phyloP scores from a whole-genome alignment of 2,329 filamentous ascomycete species.

The Penicillium sp. region DNA sequence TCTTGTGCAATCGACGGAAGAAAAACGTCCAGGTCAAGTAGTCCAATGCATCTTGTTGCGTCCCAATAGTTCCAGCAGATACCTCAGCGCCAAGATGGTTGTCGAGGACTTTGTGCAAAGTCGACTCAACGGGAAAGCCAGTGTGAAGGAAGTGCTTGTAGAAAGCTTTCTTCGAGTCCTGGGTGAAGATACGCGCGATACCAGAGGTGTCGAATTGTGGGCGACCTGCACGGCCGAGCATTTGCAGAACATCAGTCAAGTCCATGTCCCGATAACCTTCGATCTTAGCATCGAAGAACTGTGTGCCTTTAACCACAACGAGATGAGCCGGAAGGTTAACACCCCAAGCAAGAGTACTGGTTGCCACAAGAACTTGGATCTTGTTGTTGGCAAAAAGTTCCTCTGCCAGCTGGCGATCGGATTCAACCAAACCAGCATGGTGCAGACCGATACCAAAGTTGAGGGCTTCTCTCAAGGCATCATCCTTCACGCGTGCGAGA shows the following conservation, averaged over 20 bases:
- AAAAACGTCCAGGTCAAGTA: constrained; percentile 99
- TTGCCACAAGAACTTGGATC: constrained; percentile 94
- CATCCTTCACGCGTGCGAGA: constrained; percentile 86
- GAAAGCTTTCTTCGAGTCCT: constrained; percentile 96
- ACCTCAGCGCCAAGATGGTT: constrained; percentile 96
- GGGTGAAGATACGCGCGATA: constrained; percentile 95
- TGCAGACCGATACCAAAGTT: constrained; percentile 97
- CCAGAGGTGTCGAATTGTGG: constrained; percentile 96
- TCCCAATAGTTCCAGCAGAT: constrained; percentile 85
- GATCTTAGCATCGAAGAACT: constrained; percentile 96
- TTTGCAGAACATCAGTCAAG: constrained; percentile 93
- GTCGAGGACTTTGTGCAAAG: constrained; percentile 91
- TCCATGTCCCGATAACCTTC: constrained; percentile 99
- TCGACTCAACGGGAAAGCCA: constrained; percentile 95
- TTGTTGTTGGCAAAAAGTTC: constrained; percentile 97
- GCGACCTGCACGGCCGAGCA: constrained; percentile 91
- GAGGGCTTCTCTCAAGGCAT: constrained; percentile 86
- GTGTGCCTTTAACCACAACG: constrained; percentile 96
- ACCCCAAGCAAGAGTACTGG: constrained; percentile 95
- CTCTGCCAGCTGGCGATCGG: constrained; percentile 85
- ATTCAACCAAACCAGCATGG: constrained; percentile 94
- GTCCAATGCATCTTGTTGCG: constrained; percentile 95
- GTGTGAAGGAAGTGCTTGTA: constrained; percentile 99
- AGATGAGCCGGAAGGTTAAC: constrained; percentile 96
- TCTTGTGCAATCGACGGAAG: constrained; percentile 95